Evolutionary conservation across 192 early-diverging fungal species (phyloP).

Genomic region (Pilaira anomala): DNA sequence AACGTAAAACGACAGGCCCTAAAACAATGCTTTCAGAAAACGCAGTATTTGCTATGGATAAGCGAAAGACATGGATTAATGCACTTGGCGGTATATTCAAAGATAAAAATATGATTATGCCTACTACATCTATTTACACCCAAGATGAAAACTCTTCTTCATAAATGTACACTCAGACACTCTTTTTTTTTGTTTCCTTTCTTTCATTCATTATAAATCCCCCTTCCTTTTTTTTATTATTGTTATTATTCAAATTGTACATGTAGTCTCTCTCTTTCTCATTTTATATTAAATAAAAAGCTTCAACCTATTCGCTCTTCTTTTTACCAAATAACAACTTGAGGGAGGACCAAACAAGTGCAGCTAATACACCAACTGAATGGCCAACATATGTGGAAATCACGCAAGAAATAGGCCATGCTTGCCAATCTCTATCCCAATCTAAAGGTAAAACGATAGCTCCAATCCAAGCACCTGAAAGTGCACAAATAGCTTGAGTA

Average conservation of each 20-base stretch:
- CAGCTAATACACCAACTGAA: constrained; percentile 36
- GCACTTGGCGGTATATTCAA: constrained; percentile 53
- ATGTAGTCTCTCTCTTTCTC: not conserved
- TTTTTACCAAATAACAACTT: constrained; percentile 24
- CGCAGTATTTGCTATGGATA: constrained; percentile 61
- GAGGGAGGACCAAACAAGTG: constrained; percentile 22
- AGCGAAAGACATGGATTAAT: constrained; percentile 63
- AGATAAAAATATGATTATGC: constrained; percentile 32
- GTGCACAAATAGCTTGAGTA: constrained; percentile 40
- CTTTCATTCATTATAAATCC: constrained; percentile 5
- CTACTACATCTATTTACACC: constrained; percentile 27
- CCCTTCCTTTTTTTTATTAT: not conserved
- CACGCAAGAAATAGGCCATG: constrained; percentile 50
- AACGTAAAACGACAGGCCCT: constrained; percentile 54
- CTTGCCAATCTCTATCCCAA: constrained; percentile 57
- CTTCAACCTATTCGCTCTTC: constrained; percentile 21
- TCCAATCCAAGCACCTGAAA: constrained; percentile 54
- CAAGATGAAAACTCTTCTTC: not conserved
- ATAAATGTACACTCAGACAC: not conserved
- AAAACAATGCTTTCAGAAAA: constrained; percentile 63
- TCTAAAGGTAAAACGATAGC: constrained; percentile 54
- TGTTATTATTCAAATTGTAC: not conserved
- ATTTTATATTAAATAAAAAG: not conserved
- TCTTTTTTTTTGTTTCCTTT: not conserved
- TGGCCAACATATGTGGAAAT: constrained; percentile 44